These are phyloP conservation scores for Geotrichum reessii DNA, from an alignment of 1,139 yeast genomes.

Conservation along the genomic window DNA sequence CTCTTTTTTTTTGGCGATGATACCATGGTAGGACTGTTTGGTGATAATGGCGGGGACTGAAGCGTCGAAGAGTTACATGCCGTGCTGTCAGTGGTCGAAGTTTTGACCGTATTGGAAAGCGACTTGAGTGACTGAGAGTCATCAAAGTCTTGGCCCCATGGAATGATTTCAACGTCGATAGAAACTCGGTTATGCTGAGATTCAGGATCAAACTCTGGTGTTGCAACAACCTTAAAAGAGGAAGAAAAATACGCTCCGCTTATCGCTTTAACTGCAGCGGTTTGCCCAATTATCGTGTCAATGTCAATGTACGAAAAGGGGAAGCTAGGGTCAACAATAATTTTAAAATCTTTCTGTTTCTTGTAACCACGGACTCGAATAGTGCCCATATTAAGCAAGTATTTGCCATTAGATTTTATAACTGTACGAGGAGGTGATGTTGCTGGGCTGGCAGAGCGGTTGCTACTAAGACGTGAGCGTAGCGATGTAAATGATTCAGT, in stretches of 20 bases:
- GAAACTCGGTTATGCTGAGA: slow-evolving; percentile 5
- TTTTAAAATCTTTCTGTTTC: slow-evolving; percentile 3
- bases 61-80: not conserved
- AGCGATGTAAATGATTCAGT: not conserved
- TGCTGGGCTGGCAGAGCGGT: not conserved
- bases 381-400: slow-evolving; percentile 10
- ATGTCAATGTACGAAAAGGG: slow-evolving; percentile 16
- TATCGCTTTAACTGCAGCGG: not conserved
- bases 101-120: not conserved
- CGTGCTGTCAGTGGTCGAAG: not conserved
- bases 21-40: not conserved
- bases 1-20: not conserved
- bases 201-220: slow-evolving; percentile 8
- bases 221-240: slow-evolving; percentile 5
- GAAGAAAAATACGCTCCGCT: not conserved
- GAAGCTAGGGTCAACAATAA: slow-evolving; percentile 13
- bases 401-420: not conserved
- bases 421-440: no score
- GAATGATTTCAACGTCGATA: slow-evolving; percentile 1
- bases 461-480: not conserved
- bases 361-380: slow-evolving; percentile 2
- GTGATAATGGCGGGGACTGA: not conserved
- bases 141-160: not conserved
- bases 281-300: slow-evolving; percentile 11
- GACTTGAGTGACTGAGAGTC: not conserved